These are phyloP conservation scores for Wickerhamiella kazuoi DNA, from an alignment of 805 yeast species.

Conservation along the genomic window DNA sequence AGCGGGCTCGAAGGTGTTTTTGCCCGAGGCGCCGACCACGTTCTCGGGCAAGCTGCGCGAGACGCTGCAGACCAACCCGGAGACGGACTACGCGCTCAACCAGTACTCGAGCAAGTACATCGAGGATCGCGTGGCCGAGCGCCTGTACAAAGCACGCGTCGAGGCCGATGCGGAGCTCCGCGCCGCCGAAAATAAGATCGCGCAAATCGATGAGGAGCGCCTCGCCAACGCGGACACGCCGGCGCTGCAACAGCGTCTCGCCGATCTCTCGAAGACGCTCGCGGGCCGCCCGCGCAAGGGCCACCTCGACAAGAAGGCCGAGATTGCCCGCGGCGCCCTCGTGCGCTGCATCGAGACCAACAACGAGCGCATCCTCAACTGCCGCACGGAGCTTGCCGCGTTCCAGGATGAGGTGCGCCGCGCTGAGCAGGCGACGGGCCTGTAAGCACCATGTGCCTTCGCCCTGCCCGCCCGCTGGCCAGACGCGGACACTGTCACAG, in stretches of 20 bases:
- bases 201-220: constrained; percentile 9
- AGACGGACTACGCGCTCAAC: constrained; percentile 19
- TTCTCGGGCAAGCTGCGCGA: neutral
- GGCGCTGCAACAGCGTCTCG: constrained; percentile 9
- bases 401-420: constrained; percentile 8
- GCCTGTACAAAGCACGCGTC: constrained; percentile 17
- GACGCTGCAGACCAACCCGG: neutral
- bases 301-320: constrained; percentile 16
- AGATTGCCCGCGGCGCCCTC: constrained; percentile 16
- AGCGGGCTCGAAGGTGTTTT: neutral
- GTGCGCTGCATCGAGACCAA: constrained; percentile 18
- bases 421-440: constrained; percentile 1
- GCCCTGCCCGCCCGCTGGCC: too few species aligned
- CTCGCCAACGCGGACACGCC: constrained; percentile 9
- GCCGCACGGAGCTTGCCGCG: constrained; percentile 18
- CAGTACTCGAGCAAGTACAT: constrained; percentile 19
- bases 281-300: constrained; percentile 19
- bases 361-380: constrained; percentile 18
- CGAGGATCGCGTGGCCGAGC: constrained; percentile 21
- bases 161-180: constrained; percentile 17
- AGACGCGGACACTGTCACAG: too few species aligned
- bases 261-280: constrained; percentile 16
- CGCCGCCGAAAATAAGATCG: constrained; percentile 7
- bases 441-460: neutral
- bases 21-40: neutral